Percentiles rank a stretch among this genome's conserved stretches.
These are phyloP conservation scores for Sarcomyxa edulis DNA, from an alignment of 768 basidiomycete species.

Conservation along the genomic window DNA sequence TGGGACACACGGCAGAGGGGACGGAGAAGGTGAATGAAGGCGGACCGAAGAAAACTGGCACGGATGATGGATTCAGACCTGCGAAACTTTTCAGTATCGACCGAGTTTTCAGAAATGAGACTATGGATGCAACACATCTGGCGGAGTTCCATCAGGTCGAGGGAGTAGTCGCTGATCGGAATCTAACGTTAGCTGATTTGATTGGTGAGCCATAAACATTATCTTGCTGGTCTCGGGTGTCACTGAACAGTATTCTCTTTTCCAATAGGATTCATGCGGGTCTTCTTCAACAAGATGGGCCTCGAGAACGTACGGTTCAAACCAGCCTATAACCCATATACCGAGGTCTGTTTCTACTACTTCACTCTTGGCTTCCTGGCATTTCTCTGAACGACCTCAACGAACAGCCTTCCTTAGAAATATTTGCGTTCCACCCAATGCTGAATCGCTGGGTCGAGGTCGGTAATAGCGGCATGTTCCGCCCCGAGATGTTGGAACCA, in stretches of 20 bases:
- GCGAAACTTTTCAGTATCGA: slow-evolving; percentile 97
- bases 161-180: slow-evolving; percentile 94
- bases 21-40: slow-evolving; percentile 17
- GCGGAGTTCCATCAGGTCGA: slow-evolving; percentile 99
- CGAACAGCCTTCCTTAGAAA: slow-evolving; percentile 85
- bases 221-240: too few relatives aligned
- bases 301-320: slow-evolving; percentile 94
- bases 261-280: slow-evolving; percentile 87
- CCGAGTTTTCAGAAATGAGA: slow-evolving; percentile 97
- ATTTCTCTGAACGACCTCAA: too few relatives aligned
- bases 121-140: slow-evolving; percentile 96
- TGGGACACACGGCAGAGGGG: slow-evolving; percentile 29
- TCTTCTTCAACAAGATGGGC: slow-evolving; percentile 98
- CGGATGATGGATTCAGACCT: slow-evolving; percentile 77
- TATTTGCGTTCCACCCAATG: slow-evolving; percentile 96
- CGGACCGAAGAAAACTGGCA: slow-evolving; percentile 22
- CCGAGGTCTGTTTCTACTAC: slow-evolving; percentile 53
- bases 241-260: not conserved
- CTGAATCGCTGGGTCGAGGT: slow-evolving; percentile 96
- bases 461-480: slow-evolving; percentile 99
- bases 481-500: slow-evolving; percentile 98
- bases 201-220: slow-evolving; percentile 56
- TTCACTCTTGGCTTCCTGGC: not conserved
- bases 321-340: slow-evolving; percentile 98
- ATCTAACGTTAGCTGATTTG: slow-evolving; percentile 88